A percentile compares a stretch with the other conserved stretches of the same genome.
phyloP scores from a whole-genome alignment of 1,284 basidiomycete species.

The Tilletia indica region DNA sequence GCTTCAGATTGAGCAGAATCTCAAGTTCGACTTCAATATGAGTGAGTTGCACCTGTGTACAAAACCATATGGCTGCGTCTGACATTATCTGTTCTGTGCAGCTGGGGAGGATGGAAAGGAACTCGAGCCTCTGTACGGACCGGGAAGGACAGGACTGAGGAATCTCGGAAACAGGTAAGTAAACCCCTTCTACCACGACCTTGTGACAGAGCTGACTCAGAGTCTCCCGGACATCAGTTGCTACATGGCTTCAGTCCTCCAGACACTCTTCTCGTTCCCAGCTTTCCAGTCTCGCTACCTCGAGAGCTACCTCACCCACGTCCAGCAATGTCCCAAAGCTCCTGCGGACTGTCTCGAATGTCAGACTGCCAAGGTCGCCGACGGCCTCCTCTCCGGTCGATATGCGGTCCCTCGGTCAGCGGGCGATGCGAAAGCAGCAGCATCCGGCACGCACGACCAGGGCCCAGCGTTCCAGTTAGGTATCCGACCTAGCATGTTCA shows the following conservation, averaged over 20 bases:
- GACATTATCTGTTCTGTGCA: neutral
- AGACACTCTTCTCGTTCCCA: conserved; percentile 78
- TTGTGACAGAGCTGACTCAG: neutral
- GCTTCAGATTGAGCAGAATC: conserved; percentile 93
- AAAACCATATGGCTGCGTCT: neutral
- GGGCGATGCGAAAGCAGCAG: conserved; percentile 9
- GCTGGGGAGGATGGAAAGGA: conserved; percentile 81
- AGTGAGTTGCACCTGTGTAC: conserved; percentile 47
- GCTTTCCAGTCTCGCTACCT: conserved; percentile 75
- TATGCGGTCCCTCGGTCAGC: conserved; percentile 69
- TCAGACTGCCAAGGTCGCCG: conserved; percentile 87
- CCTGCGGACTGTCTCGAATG: conserved; percentile 88
- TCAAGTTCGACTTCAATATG: conserved; percentile 91
- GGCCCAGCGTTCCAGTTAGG: conserved; percentile 74
- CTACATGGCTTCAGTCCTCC: conserved; percentile 93
- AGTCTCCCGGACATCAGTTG: conserved; percentile 64
- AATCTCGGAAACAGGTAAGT: conserved; percentile 88
- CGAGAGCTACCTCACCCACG: conserved; percentile 57
- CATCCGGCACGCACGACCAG: conserved; percentile 19
- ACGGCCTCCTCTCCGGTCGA: conserved; percentile 86
- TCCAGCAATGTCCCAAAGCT: conserved; percentile 56
- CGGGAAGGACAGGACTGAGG: conserved; percentile 80
- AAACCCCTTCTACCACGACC: neutral
- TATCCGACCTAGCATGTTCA: conserved; percentile 79
- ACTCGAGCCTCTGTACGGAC: conserved; percentile 82